A percentile compares a stretch with the other conserved stretches of the same genome.
These are phyloP conservation scores for Lactarius trivialis DNA, from an alignment of 768 basidiomycete species.

Conservation along the genomic window DNA sequence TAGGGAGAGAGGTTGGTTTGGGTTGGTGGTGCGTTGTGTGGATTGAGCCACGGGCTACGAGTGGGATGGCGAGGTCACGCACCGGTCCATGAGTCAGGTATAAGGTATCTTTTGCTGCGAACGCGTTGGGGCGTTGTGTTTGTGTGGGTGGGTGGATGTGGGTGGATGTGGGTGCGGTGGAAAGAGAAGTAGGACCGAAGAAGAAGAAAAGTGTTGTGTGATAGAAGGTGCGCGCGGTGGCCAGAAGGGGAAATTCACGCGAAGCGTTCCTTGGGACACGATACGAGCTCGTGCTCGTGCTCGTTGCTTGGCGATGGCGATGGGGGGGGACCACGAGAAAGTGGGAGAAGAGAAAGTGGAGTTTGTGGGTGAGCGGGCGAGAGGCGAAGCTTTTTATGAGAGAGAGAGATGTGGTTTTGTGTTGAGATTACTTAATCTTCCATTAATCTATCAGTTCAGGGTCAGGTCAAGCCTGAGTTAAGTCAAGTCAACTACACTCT, in stretches of 20 bases:
- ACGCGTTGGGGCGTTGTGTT: not conserved
- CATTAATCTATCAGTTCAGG: not conserved
- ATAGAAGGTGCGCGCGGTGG: not conserved
- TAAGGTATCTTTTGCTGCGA: not conserved
- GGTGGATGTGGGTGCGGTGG: not conserved
- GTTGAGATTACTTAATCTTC: constrained; percentile 8
- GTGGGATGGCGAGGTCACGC: not conserved
- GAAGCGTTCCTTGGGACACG: not conserved
- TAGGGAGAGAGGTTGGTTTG: too few relatives aligned
- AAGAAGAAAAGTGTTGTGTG: not conserved
- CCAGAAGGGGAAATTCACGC: not conserved
- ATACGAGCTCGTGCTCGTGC: not conserved
- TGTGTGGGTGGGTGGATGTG: not conserved
- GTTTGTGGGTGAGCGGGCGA: not conserved
- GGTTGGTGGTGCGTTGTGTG: not conserved
- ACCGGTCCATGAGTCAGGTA: constrained; percentile 18
- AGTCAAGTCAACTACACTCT: not conserved
- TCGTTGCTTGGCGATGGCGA: not conserved
- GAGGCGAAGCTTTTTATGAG: not conserved
- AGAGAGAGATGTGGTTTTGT: not conserved
- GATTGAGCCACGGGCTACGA: not conserved
- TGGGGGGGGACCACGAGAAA: not conserved
- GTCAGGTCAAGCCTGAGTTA: not conserved
- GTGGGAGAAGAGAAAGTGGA: not conserved
- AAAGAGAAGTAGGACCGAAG: not conserved